Evolutionary conservation across 1,284 basidiomycete genomes (phyloP), one percentile per base, ranked within the genome.

Genomic region (Mycosarcoma mackinlayi): DNA sequence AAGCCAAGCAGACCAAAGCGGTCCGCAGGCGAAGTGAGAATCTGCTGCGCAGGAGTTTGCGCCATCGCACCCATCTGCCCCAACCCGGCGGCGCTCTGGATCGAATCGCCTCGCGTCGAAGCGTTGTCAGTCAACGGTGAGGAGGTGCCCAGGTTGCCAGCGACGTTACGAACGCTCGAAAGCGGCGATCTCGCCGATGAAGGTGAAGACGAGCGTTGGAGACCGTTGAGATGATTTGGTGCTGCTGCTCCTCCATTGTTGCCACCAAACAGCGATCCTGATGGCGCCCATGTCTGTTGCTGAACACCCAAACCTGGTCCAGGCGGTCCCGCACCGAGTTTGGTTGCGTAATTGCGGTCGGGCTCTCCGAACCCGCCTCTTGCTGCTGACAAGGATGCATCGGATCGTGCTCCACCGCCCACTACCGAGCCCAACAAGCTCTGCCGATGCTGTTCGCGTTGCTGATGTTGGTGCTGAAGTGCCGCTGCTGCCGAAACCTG

Each of bases 1-100:
- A 98, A 85, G 3, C 92, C 93, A 48, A 96, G 84, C 34, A 98
- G 85, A 0, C 95, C 95, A 90, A 94, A 98, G 72, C 93, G 88
- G 84, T 98, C 95, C 54, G 94, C 95, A 0, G 95, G 92, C 51
- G 91, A 93, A 73, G 92, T 89, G 50, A 98, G 87, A 18, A 98
- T 89, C 85, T 98, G 95, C 83, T 97, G 92, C 37, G 93, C 93
- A 0, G 95, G 94, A 60, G 94, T 76, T 44, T 72, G 74, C 8
- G 69, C 56, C 73, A 59, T 73, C 28, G 59, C 56, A n/a, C 60
- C 60, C 30, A 46, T 54, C 65, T 62, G 63, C 38, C 44, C 42
- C 35, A 49, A 28, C 11, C 31, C 44, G 16, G 42, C 46, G 25
- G 34, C 55, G 14, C 30, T 44, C 37, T 54, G 42, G 16, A 56